phyloP scores from a whole-genome alignment of 768 basidiomycete species.

The Trametes sanguinea region DNA sequence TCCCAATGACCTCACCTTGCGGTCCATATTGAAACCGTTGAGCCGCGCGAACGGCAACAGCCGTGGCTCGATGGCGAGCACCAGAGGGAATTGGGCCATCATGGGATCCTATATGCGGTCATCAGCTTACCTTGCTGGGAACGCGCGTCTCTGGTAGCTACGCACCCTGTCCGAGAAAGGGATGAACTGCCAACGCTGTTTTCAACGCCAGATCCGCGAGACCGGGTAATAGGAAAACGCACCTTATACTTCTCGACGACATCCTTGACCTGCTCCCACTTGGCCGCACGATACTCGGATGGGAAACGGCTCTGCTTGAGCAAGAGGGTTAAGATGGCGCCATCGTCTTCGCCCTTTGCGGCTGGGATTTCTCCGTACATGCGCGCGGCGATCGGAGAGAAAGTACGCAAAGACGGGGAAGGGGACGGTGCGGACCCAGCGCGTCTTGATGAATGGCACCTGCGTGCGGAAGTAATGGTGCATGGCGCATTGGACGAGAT shows the following conservation, averaged over 20 bases:
- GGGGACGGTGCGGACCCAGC: conserved; percentile 69
- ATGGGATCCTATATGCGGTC: conserved; percentile 60
- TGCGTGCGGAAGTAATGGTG: conserved; percentile 79
- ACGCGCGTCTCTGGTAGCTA: conserved; percentile 1
- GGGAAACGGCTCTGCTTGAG: conserved; percentile 70
- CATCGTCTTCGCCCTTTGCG: conserved; percentile 77
- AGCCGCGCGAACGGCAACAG: conserved; percentile 68
- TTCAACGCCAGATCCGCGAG: no score
- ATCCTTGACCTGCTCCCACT: conserved; percentile 65
- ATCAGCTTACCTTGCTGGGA: conserved; percentile 7
- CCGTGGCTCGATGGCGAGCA: conserved; percentile 74
- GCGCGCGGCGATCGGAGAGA: conserved; percentile 55
- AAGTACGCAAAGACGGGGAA: conserved; percentile 65
- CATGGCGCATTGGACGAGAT: conserved; percentile 74
- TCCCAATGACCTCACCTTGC: conserved; percentile 49
- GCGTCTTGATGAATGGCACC: conserved; percentile 72
- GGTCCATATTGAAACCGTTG: conserved; percentile 80
- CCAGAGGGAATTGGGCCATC: conserved; percentile 76
- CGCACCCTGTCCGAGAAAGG: conserved; percentile 72
- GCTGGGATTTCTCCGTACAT: conserved; percentile 67
- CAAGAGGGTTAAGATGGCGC: conserved; percentile 61
- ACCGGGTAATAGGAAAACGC: conserved; percentile 26
- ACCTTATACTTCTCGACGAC: conserved; percentile 74
- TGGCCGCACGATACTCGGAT: conserved; percentile 55
- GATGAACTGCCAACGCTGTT: conserved; percentile 56